Base-by-base conservation (phyloP, 441 rosid genomes). In the Erysimum cheiri region DNA sequence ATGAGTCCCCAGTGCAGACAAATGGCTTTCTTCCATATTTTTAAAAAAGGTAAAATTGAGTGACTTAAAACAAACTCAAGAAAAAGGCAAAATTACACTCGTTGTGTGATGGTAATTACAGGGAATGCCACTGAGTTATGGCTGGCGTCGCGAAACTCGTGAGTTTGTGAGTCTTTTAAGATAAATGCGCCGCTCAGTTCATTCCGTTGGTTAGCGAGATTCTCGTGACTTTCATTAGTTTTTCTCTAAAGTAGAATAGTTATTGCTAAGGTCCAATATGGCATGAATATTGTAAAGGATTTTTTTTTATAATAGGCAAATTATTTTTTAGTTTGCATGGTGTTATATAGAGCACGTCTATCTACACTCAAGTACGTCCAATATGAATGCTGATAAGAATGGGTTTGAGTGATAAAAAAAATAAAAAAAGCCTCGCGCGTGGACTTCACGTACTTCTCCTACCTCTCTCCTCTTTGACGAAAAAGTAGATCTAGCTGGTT, bases 161-260 rank as follows among this genome's bases (percentile, higher is more conserved):
- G 78, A 68, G 64, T 44, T 17, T 12, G 44, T n/a, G 60, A 44
- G 69, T 67, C 61, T 67, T 73, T 60, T 41, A 53, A 74, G 73
- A 60, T 60, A 60, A 55, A 68, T 68, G 74, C 74, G 64, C 78
- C 68, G 77, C 69, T 22, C 31, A n/a, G 31, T 43, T 12, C 35
- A 4, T 67, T 59, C 73, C n/a, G 73, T 74, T 69, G 43, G 64
- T 54, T 46, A 1, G 64, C 50, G 59, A 60, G 64, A 61, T 48
- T 56, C 78, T 74, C 78, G 78, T 74, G 78, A 74, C 70, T 67
- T 67, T 3, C 66, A 55, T 64, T 26, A 57, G 19, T 55, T 64
- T 47, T 26, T 29, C 26, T 26, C 22, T 15, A 29, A 55, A 3
- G 5, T 29, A 5, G 10, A 43, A 17, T 33, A 37, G 19, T 72